These are phyloP conservation scores for Mortierella sp. DNA, from an alignment of 371 early-diverging fungal genomes.

Conservation along the genomic window DNA sequence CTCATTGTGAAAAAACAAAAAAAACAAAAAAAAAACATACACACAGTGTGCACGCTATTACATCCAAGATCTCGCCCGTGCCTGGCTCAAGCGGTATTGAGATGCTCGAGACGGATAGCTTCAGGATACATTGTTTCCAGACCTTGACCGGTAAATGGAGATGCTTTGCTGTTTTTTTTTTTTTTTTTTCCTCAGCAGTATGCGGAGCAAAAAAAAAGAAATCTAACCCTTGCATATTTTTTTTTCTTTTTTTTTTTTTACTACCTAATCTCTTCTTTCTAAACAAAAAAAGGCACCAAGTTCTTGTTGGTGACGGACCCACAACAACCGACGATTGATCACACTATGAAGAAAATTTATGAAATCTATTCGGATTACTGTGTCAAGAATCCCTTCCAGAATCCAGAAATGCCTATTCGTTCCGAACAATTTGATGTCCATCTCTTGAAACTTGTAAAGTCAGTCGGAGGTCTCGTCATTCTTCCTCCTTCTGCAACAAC, in stretches of 20 bases:
- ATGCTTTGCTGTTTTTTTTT: not conserved
- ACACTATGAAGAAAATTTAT: constrained; percentile 81
- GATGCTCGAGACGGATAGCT: constrained; percentile 89
- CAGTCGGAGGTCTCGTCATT: constrained; percentile 37
- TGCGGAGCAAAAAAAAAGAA: not conserved
- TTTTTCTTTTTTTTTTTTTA: not conserved
- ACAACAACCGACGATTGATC: constrained; percentile 76
- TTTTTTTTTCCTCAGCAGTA: not conserved
- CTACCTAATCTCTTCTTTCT: not conserved
- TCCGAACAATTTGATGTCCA: constrained; percentile 93
- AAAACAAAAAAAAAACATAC: constrained; percentile 1
- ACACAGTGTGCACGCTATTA: constrained; percentile 93
- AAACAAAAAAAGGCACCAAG: constrained; percentile 80
- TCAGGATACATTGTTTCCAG: constrained; percentile 93
- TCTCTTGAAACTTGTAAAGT: constrained; percentile 77
- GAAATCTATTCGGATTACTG: constrained; percentile 95
- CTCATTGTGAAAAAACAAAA: too few species aligned
- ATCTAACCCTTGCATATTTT: not conserved
- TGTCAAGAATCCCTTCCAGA: constrained; percentile 99
- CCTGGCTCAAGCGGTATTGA: constrained; percentile 87
- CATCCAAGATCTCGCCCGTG: constrained; percentile 91
- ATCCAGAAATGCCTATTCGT: constrained; percentile 98
- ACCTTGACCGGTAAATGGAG: constrained; percentile 84
- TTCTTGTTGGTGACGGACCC: constrained; percentile 91
- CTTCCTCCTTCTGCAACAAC: not conserved